Evolutionary conservation across 1,284 basidiomycete genomes (phyloP).

Genomic region (Trichosporon coremiiforme): DNA sequence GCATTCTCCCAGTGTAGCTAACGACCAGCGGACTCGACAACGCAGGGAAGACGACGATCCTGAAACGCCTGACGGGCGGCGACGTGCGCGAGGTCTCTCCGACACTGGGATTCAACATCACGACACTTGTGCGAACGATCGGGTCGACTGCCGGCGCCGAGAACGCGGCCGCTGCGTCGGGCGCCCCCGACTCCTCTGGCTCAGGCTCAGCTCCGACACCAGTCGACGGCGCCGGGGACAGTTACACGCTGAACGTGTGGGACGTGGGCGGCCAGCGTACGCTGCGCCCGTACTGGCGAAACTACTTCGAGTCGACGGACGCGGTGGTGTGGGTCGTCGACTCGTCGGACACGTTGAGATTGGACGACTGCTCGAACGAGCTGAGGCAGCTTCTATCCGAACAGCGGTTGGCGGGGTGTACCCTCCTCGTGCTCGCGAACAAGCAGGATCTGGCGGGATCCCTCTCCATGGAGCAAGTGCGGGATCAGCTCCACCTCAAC

Average conservation of each 20-base stretch:
- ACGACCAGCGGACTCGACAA: slow-evolving; percentile 88
- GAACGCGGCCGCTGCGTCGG: background rate
- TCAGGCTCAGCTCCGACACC: background rate
- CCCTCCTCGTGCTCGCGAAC: slow-evolving; percentile 96
- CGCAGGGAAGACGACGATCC: slow-evolving; percentile 96
- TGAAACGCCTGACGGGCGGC: slow-evolving; percentile 91
- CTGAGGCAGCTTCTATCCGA: slow-evolving; percentile 81
- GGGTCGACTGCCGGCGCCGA: slow-evolving; percentile 60
- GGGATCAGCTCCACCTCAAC: slow-evolving; percentile 73
- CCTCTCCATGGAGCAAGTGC: slow-evolving; percentile 78
- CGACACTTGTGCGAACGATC: slow-evolving; percentile 74
- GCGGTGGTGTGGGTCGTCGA: slow-evolving; percentile 99
- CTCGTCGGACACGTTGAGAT: slow-evolving; percentile 83
- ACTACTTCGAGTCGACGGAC: slow-evolving; percentile 99
- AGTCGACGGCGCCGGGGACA: background rate
- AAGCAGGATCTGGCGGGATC: slow-evolving; percentile 95
- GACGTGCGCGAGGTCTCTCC: slow-evolving; percentile 85
- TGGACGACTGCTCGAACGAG: slow-evolving; percentile 86
- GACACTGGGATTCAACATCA: slow-evolving; percentile 98
- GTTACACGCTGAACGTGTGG: slow-evolving; percentile 91
- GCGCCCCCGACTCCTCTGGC: background rate
- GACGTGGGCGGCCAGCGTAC: slow-evolving; percentile 97
- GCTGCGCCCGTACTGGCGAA: slow-evolving; percentile 95
- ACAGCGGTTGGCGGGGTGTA: slow-evolving; percentile 93
- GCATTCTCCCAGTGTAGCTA: background rate